Conservation (phyloP, 2,329 filamentous ascomycete species). For the Diaporthe eres region DNA sequence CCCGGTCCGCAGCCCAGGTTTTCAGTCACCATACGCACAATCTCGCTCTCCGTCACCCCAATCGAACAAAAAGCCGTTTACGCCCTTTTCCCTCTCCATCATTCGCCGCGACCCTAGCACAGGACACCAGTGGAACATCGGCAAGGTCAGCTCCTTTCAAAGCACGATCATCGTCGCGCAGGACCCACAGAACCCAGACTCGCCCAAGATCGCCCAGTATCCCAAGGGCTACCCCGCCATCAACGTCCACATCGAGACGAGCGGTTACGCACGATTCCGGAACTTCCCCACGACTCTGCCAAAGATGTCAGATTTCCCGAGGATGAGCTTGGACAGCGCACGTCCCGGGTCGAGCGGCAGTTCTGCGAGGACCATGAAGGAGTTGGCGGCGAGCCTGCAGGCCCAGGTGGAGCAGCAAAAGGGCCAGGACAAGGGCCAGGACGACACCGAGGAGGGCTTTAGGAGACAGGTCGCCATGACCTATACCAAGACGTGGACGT, state of each 20-base stretch:
- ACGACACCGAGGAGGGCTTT: constrained; percentile 56
- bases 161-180: constrained; percentile 53
- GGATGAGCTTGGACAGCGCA: constrained; percentile 48
- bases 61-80: constrained; percentile 52
- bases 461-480: constrained; percentile 70
- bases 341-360: constrained; percentile 40
- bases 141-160: constrained; percentile 71
- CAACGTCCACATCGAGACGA: constrained; percentile 66
- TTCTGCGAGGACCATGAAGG: constrained; percentile 42
- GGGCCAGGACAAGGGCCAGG: constrained; percentile 43
- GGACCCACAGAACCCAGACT: constrained; percentile 46
- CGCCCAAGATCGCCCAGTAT: constrained; percentile 39
- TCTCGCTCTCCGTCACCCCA: constrained; percentile 55
- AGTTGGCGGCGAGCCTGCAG: constrained; percentile 36
- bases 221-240: constrained; percentile 57
- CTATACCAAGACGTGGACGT: constrained; percentile 65
- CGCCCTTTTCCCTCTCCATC: constrained; percentile 70
- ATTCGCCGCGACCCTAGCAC: constrained; percentile 81
- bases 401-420: constrained; percentile 36
- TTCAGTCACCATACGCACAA: constrained; percentile 35
- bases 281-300: constrained; percentile 58
- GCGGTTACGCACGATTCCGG: constrained; percentile 71
- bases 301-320: constrained; percentile 51
- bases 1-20: background rate
- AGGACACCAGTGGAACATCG: constrained; percentile 82